A percentile compares a stretch with the other conserved stretches of the same genome.
Evolutionary conservation across 208 protist species (phyloP).

Genomic region (Tritrichomonas foetus): DNA sequence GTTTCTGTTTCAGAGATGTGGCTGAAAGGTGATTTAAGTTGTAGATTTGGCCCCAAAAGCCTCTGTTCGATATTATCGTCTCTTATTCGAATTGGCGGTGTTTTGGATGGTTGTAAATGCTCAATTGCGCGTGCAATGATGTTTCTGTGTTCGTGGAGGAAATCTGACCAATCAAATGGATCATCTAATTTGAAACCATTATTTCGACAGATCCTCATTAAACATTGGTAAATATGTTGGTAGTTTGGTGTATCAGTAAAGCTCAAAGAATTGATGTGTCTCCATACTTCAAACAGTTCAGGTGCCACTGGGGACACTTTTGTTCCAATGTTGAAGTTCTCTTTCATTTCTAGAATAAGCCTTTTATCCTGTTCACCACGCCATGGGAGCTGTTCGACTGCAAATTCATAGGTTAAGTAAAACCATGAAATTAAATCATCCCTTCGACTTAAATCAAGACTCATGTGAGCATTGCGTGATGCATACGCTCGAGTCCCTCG

Average conservation of each 20-base stretch:
- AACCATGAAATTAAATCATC: conserved; percentile 29
- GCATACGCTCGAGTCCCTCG: conserved; percentile 19
- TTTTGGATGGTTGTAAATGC: not conserved
- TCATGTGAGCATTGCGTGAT: not conserved
- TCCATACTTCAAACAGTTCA: not conserved
- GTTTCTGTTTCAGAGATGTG: not conserved
- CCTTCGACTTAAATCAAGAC: not conserved
- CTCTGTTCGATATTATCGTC: not conserved
- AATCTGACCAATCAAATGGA: conserved; percentile 1
- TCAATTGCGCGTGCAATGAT: not conserved
- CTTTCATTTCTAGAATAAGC: not conserved
- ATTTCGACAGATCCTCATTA: not conserved
- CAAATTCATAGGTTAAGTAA: not conserved
- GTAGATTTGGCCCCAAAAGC: not conserved
- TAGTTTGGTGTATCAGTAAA: conserved; percentile 12
- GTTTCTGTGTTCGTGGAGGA: not conserved
- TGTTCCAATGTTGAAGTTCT: not conserved
- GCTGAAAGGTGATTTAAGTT: not conserved
- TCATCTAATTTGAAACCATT: not conserved
- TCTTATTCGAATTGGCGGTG: too few species aligned
- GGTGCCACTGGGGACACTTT: not conserved
- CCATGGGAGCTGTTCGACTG: not conserved
- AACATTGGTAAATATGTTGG: not conserved
- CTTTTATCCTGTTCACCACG: not conserved
- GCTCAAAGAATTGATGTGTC: not conserved